Evolutionary conservation across 805 yeast genomes (phyloP).

Genomic region (Cyberlindnera euphorbiiphila): DNA sequence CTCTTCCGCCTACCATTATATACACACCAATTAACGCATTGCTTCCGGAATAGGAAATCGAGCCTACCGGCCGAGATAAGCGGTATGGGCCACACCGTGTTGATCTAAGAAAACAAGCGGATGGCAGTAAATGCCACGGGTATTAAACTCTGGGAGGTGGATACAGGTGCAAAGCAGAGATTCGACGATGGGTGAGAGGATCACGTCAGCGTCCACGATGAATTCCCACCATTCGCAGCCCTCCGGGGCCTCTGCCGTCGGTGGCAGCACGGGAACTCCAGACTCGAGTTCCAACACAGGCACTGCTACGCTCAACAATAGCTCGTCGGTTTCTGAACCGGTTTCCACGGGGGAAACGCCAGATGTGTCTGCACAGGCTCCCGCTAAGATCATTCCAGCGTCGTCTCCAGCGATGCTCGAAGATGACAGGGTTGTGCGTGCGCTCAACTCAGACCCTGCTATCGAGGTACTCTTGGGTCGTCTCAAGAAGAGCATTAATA

Average conservation of each 20-base stretch:
- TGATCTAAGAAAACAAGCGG: conserved; percentile 3
- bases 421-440: conserved; percentile 45
- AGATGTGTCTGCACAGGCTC: conserved; percentile 1
- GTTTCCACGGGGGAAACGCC: background rate
- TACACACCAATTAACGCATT: background rate
- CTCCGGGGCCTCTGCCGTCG: background rate
- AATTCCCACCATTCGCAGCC: conserved; percentile 11
- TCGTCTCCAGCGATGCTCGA: conserved; percentile 38
- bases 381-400: conserved; percentile 22
- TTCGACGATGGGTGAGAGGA: too few relatives aligned
- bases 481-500: conserved; percentile 71
- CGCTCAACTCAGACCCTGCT: conserved; percentile 69
- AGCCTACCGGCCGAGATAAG: too few relatives aligned
- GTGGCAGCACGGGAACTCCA: conserved; percentile 1
- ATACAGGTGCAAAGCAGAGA: too few relatives aligned
- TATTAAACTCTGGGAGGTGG: too few relatives aligned
- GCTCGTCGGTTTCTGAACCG: background rate
- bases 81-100: conserved; percentile 7
- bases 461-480: conserved; percentile 68
- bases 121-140: conserved; percentile 5
- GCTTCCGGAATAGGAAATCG: conserved; percentile 4
- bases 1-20: too few relatives aligned
- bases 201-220: conserved; percentile 7
- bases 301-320: conserved; percentile 3
- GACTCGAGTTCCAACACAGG: conserved; percentile 3